phyloP scores from a whole-genome alignment of 108 stramenopile genomes.

The Chaetoceros tenuissimus region DNA sequence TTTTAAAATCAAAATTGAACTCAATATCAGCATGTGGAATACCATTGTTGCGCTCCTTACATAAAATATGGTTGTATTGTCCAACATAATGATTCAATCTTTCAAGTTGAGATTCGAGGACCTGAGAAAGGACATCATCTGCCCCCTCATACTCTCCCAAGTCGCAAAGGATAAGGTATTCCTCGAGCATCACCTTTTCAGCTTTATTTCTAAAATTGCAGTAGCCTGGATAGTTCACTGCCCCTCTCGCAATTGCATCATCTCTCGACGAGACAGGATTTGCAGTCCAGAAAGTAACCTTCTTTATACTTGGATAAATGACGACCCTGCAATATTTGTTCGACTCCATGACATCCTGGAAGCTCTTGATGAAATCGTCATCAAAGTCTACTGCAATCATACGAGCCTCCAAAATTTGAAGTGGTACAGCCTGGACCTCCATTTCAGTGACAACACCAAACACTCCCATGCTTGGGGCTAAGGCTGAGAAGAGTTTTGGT shows the following conservation, averaged over 20 bases:
- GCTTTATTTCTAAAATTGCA: constrained; percentile 2
- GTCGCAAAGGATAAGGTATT: constrained; percentile 2
- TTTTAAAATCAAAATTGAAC: constrained; percentile 8
- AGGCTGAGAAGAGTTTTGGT: constrained; percentile 3
- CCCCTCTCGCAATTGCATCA: not conserved
- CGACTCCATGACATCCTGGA: not conserved
- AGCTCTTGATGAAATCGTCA: not conserved
- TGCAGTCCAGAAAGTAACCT: constrained; percentile 5
- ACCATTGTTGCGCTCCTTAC: constrained; percentile 13
- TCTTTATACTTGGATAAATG: constrained; percentile 7
- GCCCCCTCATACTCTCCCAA: not conserved
- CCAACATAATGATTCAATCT: constrained; percentile 6
- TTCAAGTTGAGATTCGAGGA: constrained; percentile 6
- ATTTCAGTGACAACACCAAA: constrained; percentile 6
- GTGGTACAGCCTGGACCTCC: not conserved
- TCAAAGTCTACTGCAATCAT: not conserved
- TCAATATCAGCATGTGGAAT: constrained; percentile 13
- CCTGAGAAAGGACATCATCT: not conserved
- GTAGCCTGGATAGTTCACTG: not conserved
- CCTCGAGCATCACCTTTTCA: constrained; percentile 2
- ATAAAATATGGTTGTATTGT: constrained; percentile 10
- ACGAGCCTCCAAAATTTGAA: constrained; percentile 4
- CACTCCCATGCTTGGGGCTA: constrained; percentile 8
- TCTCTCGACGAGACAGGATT: constrained; percentile 7
- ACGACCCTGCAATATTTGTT: constrained; percentile 7